phyloP scores from a whole-genome alignment of 805 yeast genomes.

The Lachancea quebecensis region DNA sequence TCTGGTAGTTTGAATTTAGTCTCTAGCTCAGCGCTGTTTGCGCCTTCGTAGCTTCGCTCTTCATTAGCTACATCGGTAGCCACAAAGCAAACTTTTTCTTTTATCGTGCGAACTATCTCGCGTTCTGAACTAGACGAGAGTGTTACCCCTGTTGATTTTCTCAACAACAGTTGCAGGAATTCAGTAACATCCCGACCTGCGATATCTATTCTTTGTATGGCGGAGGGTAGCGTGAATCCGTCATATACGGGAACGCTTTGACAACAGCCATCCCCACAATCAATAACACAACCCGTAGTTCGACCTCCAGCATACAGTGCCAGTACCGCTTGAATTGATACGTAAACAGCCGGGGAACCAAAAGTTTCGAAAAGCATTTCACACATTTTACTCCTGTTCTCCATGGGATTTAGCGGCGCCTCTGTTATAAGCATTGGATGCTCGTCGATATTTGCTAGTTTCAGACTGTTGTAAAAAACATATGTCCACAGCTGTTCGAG shows the following conservation, averaged over 20 bases:
- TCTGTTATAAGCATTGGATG: conserved; percentile 87
- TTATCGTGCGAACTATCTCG: conserved; percentile 71
- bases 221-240: conserved; percentile 72
- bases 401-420: conserved; percentile 78
- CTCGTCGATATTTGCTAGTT: conserved; percentile 55
- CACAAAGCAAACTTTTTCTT: conserved; percentile 67
- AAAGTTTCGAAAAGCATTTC: conserved; percentile 90
- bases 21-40: conserved; percentile 10
- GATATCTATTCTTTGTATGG: conserved; percentile 66
- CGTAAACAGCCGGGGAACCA: conserved; percentile 86
- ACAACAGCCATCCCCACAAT: conserved; percentile 90
- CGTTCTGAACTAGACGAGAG: conserved; percentile 69
- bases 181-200: conserved; percentile 87
- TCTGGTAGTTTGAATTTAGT: conserved; percentile 66
- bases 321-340: conserved; percentile 86
- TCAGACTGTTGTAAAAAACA: conserved; percentile 51
- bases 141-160: conserved; percentile 57
- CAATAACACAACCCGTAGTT: conserved; percentile 85
- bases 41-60: conserved; percentile 40
- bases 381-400: conserved; percentile 86
- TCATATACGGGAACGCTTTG: conserved; percentile 85
- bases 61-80: conserved; percentile 50
- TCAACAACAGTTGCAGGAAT: conserved; percentile 58
- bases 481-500: conserved; percentile 79
- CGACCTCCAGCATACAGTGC: conserved; percentile 82